phyloP scores from a whole-genome alignment of 345 rosid genomes.

The Eucalyptus erythrocorys region DNA sequence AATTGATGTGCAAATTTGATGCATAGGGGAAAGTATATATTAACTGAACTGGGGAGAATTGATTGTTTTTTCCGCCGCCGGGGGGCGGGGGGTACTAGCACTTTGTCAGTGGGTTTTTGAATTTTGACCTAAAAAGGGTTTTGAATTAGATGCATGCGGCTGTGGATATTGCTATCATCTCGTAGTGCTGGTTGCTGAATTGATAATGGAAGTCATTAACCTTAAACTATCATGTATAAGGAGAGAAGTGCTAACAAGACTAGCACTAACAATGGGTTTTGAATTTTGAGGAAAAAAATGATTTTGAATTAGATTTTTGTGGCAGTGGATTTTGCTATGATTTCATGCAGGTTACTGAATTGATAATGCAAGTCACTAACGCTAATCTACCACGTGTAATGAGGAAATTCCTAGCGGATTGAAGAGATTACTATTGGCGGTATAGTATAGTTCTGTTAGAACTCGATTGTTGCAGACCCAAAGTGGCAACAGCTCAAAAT shows the following conservation, averaged over 20 bases:
- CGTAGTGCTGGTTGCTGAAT: too few relatives aligned
- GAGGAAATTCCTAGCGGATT: neutral
- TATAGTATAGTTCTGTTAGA: neutral
- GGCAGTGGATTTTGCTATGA: neutral
- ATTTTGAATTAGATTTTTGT: neutral
- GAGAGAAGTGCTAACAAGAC: too few relatives aligned
- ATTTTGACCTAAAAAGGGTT: too few relatives aligned
- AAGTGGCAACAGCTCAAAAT: neutral
- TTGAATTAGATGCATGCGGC: too few relatives aligned
- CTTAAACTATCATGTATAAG: too few relatives aligned
- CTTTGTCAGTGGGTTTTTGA: neutral
- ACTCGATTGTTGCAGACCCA: neutral
- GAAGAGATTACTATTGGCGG: neutral
- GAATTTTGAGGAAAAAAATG: too few relatives aligned
- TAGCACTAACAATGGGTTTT: neutral
- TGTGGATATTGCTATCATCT: too few relatives aligned
- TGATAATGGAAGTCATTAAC: too few relatives aligned
- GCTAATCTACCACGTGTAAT: neutral
- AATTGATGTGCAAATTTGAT: too few relatives aligned
- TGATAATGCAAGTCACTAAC: neutral
- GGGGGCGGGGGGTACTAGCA: neutral
- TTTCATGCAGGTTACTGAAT: neutral
- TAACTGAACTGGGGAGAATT: too few relatives aligned
- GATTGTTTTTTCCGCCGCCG: too few relatives aligned
- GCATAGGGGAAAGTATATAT: too few relatives aligned